Evolutionary conservation across 257 asterid species (phyloP), one percentile per base, ranked within the genome.

Genomic region (Primulina eburnea): DNA sequence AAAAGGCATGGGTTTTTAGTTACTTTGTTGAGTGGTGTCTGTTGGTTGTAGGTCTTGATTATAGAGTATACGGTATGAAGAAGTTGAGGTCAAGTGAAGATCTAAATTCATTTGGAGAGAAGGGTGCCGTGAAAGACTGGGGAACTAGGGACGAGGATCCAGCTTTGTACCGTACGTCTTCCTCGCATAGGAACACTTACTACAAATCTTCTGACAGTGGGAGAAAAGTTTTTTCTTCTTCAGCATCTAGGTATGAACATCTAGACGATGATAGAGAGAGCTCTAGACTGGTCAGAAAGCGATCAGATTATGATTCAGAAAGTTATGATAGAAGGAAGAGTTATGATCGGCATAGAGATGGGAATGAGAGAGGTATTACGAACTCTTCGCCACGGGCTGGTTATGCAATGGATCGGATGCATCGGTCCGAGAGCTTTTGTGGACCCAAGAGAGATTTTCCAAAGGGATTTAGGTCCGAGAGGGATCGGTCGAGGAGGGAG

Each of bases 391-490:
- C 96, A 0, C 74, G 88, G 83, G 80, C 79, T 70, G 89, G 85
- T 50, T 88, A 90, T 73, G 90, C 82, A 61, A 77, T 65, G n/a
- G 94, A 89, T 69, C 82, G 87, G 81, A 78, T 88, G 81, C 78
- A 88, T 79, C 86, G 97, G 21, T 83, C 92, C 32, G 96, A 90
- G 79, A 93, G 97, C 79, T 86, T 90, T 80, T 84, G 96, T 50
- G 97, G 89, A 20, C 84, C 95, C 2, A 87, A 89, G 86, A 90
- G 93, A 70, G 96, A 93, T 57, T 84, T 93, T 68, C 97, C 98
- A 0, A 93, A 93, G 83, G 95, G 98, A 60, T 89, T 90, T 82
- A 86, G 98, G 77, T 88, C 98, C 0, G 98, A 93, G 79, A 89
- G 97, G 84, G 97, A 90, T 77, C 83, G 97, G 77, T 89, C 98